Base-by-base conservation (phyloP, 805 yeast species). In the Cyberlindnera maritima region DNA sequence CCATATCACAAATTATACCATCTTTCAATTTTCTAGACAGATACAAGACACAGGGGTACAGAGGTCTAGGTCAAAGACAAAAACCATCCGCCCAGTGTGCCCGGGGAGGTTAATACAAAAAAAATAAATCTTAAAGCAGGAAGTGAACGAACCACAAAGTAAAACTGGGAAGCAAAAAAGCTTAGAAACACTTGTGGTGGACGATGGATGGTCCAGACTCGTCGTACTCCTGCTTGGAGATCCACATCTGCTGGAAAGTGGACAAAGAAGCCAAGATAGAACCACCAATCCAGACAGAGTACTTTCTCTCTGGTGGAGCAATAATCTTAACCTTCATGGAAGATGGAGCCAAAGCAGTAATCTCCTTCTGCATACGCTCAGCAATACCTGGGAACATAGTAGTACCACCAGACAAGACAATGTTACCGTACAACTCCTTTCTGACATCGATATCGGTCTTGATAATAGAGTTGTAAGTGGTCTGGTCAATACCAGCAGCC, bases 371-470 rank as follows among this genome's bases (percentile, higher is more conserved):
- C 96, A 94, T 89, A 83, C 99, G 92, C 83, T 94, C 98, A 75
- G 97, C 97, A 74, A 94, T 91, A 80, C 99, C 99, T 77, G 97
- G 97, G 96, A 90, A 94, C 98, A 94, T 90, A 64, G 99, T 94
- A 66, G 98, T 91, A 87, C 99, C 99, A 83, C 99, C 99, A 62
- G 98, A 91, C 94, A 94, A 86, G 71, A 94, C 99, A 69, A 94
- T 94, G 86, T 94, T 94, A 77, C 96, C 95, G 81, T 94, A 94
- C 74, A 94, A 83, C 75, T 92, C 98, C 81, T 88, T 92, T 79
- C 99, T 88, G 63, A 94, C 97, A 77, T 94, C 99, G 65, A 94
- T 86, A 77, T 94, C 99, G 80, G 97, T 91, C 89, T 91, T 92
- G 83, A 86, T 88, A 79, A 94, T 94, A 47, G 75, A 71, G 70